These are phyloP conservation scores for Rosellinia necatrix DNA, from an alignment of 2,329 filamentous ascomycete species.

Conservation along the genomic window DNA sequence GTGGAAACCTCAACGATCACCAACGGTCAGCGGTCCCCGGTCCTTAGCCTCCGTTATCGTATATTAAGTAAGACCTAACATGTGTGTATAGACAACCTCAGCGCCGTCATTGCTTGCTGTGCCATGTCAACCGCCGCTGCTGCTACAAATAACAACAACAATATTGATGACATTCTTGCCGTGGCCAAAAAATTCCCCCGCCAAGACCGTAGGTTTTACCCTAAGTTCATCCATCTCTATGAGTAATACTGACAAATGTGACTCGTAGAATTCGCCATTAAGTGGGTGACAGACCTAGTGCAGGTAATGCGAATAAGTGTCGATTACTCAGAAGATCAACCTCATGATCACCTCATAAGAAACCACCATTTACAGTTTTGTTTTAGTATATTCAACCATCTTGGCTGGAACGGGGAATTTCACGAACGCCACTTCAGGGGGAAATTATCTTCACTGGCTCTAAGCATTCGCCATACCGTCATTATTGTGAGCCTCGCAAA, in stretches of 20 bases:
- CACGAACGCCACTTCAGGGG: slow-evolving; percentile 67
- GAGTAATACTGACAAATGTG: slow-evolving; percentile 4
- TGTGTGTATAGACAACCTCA: slow-evolving; percentile 54
- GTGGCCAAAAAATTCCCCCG: slow-evolving; percentile 60
- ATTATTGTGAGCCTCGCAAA: slow-evolving; percentile 68
- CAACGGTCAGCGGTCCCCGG: slow-evolving; percentile 49
- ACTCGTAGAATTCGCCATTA: slow-evolving; percentile 58
- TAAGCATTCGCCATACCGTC: slow-evolving; percentile 75
- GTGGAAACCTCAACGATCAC: slow-evolving; percentile 55
- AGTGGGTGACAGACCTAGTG: slow-evolving; percentile 70
- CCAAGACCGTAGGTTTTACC: slow-evolving; percentile 42
- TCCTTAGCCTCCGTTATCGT: neutral
- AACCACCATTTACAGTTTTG: slow-evolving; percentile 76
- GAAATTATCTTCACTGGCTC: slow-evolving; percentile 74
- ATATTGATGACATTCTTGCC: slow-evolving; percentile 74
- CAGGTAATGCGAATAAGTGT: slow-evolving; percentile 72
- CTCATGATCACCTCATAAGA: slow-evolving; percentile 72
- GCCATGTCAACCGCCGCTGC: slow-evolving; percentile 56
- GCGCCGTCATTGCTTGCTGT: slow-evolving; percentile 65
- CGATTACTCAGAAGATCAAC: slow-evolving; percentile 79
- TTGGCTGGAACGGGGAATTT: slow-evolving; percentile 72
- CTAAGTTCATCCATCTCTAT: neutral
- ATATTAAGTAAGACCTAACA: slow-evolving; percentile 30
- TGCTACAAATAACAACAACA: slow-evolving; percentile 50
- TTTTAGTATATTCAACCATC: slow-evolving; percentile 76